Percentiles rank a stretch among this genome's conserved stretches.
phyloP scores from a whole-genome alignment of 1,139 yeast species.

The Taphrina pruni region DNA sequence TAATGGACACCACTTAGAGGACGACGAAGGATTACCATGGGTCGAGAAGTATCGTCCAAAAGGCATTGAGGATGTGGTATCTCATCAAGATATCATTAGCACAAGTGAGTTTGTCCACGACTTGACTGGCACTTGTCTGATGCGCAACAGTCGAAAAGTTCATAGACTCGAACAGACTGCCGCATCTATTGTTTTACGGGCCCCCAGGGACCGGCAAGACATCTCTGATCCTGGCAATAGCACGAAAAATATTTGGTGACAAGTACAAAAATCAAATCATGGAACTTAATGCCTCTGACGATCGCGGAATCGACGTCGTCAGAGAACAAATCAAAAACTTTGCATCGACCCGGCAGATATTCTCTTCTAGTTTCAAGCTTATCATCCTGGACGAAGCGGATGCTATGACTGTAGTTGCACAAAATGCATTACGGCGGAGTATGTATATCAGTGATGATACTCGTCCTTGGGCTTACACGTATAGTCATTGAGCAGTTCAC shows the following conservation, averaged over 20 bases:
- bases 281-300: slow-evolving; percentile 87
- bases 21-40: slow-evolving; percentile 54
- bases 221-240: slow-evolving; percentile 85
- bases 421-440: slow-evolving; percentile 84
- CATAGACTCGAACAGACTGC: slow-evolving; percentile 80
- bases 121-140: no score
- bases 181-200: slow-evolving; percentile 95
- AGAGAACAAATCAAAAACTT: slow-evolving; percentile 82
- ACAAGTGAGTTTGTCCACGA: slow-evolving; percentile 53
- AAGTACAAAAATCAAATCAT: slow-evolving; percentile 51
- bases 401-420: slow-evolving; percentile 97
- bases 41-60: slow-evolving; percentile 95
- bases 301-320: slow-evolving; percentile 85
- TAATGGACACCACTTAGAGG: not conserved
- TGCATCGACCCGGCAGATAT: slow-evolving; percentile 91
- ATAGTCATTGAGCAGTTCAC: slow-evolving; percentile 86
- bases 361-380: slow-evolving; percentile 65
- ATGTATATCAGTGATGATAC: slow-evolving; percentile 49
- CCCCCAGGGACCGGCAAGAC: slow-evolving; percentile 99
- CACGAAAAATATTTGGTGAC: slow-evolving; percentile 87
- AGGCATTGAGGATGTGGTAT: slow-evolving; percentile 82
- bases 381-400: slow-evolving; percentile 97
- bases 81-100: slow-evolving; percentile 83
- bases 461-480: not conserved
- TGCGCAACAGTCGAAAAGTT: slow-evolving; percentile 67